Evolutionary conservation across 352 stramenopile genomes (phyloP).

Genomic region (Globisporangium canariense): DNA sequence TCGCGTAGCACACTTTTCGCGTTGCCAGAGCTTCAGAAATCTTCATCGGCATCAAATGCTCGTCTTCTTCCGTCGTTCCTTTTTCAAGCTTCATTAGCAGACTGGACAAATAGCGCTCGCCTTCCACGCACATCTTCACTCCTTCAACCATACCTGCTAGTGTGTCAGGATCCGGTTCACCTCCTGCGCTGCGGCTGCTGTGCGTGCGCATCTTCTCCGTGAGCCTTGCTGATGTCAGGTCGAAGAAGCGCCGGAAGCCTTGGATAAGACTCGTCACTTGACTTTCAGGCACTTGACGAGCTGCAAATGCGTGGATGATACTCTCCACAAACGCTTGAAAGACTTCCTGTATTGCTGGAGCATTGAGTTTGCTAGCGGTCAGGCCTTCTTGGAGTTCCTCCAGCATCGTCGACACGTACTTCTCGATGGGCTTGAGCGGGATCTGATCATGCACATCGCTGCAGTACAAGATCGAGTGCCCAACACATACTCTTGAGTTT

Average conservation of each 20-base stretch:
- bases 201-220: conserved; percentile 21
- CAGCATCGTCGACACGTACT: conserved; percentile 45
- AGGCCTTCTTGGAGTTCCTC: conserved; percentile 29
- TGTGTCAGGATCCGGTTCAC: background rate
- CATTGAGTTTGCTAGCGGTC: background rate
- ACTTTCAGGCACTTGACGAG: conserved; percentile 24
- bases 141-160: background rate
- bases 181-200: background rate
- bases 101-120: conserved; percentile 24
- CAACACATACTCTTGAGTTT: conserved; percentile 35
- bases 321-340: conserved; percentile 39
- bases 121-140: conserved; percentile 11
- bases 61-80: background rate
- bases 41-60: conserved; percentile 14
- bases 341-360: conserved; percentile 10
- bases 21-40: conserved; percentile 27
- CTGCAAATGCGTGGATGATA: conserved; percentile 30
- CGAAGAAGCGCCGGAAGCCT: conserved; percentile 33
- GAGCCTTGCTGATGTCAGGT: conserved; percentile 23
- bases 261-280: conserved; percentile 26
- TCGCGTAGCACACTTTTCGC: conserved; percentile 34
- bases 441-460: conserved; percentile 23
- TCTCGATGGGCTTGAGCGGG: conserved; percentile 32
- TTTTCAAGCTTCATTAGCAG: conserved; percentile 21
- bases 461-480: conserved; percentile 56